Evolutionary conservation across 2,329 filamentous ascomycete genomes (phyloP).

Genomic region (Rutstroemia sp.): DNA sequence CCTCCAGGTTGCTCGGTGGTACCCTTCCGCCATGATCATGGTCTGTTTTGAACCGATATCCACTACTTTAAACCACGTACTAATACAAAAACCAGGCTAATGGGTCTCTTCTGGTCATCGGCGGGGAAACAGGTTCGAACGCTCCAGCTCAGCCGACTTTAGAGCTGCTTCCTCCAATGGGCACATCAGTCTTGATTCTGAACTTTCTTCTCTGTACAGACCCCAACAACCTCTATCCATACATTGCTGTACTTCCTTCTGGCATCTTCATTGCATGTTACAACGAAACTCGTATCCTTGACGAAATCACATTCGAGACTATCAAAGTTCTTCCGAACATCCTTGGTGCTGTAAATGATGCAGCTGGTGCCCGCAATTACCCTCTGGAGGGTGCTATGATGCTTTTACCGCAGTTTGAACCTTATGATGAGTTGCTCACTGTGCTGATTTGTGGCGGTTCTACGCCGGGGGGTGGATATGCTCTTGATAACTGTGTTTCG

Average conservation of each 20-base stretch:
- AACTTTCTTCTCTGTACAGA: constrained; percentile 57
- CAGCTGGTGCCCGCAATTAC: constrained; percentile 54
- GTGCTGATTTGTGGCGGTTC: constrained; percentile 60
- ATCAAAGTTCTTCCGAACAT: constrained; percentile 51
- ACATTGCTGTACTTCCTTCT: constrained; percentile 50
- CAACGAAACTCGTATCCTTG: constrained; percentile 59
- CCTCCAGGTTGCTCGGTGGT: constrained; percentile 56
- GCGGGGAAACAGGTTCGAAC: constrained; percentile 56
- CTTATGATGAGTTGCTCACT: constrained; percentile 50
- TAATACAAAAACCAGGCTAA: constrained; percentile 35
- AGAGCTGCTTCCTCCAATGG: constrained; percentile 52
- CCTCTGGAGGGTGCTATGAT: constrained; percentile 57
- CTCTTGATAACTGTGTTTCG: constrained; percentile 59
- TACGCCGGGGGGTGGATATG: constrained; percentile 42
- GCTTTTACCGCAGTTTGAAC: constrained; percentile 53
- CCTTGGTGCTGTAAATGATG: constrained; percentile 52
- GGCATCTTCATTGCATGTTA: constrained; percentile 59
- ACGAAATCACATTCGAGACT: constrained; percentile 51
- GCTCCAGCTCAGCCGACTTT: constrained; percentile 48
- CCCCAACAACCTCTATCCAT: constrained; percentile 62
- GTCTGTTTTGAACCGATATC: background rate
- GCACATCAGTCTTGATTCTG: constrained; percentile 34
- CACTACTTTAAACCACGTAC: background rate
- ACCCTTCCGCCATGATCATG: constrained; percentile 56
- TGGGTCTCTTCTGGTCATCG: constrained; percentile 55